phyloP scores from a whole-genome alignment of 2,329 filamentous ascomycete genomes.

The Stagonosporopsis cucurbitacearum region DNA sequence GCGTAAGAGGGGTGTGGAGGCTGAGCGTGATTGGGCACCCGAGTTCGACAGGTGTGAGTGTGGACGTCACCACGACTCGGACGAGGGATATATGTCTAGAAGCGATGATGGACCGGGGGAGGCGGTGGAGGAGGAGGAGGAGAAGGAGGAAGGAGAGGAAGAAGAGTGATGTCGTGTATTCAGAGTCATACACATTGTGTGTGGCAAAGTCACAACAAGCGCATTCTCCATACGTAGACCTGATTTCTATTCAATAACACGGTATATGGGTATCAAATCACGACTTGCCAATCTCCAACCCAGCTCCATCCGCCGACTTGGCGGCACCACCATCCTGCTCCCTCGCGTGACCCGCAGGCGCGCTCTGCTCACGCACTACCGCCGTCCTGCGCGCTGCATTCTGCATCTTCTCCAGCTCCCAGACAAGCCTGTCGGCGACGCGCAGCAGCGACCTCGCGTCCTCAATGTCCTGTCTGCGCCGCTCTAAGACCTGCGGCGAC shows the following conservation, averaged over 20 bases:
- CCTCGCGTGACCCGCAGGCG: not conserved
- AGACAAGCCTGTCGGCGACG: slow-evolving; percentile 26
- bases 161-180: not conserved
- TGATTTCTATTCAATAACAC: not conserved
- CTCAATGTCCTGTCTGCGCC: slow-evolving; percentile 30
- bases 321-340: not conserved
- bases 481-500: slow-evolving; percentile 21
- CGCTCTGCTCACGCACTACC: not conserved
- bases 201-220: not conserved
- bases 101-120: too few relatives aligned
- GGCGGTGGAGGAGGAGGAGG: too few relatives aligned
- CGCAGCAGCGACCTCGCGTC: slow-evolving; percentile 30
- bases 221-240: not conserved
- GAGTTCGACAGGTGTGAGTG: too few relatives aligned
- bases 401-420: slow-evolving; percentile 23
- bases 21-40: too few relatives aligned
- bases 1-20: too few relatives aligned
- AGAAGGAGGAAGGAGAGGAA: too few relatives aligned
- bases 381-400: not conserved
- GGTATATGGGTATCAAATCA: slow-evolving; percentile 15
- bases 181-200: too few relatives aligned
- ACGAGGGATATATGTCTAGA: too few relatives aligned
- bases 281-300: slow-evolving; percentile 13
- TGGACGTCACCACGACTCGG: too few relatives aligned
- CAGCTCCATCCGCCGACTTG: not conserved